These are phyloP conservation scores for Colletotrichum lindemuthianum DNA, from an alignment of 2,329 filamentous ascomycete genomes.

Conservation along the genomic window DNA sequence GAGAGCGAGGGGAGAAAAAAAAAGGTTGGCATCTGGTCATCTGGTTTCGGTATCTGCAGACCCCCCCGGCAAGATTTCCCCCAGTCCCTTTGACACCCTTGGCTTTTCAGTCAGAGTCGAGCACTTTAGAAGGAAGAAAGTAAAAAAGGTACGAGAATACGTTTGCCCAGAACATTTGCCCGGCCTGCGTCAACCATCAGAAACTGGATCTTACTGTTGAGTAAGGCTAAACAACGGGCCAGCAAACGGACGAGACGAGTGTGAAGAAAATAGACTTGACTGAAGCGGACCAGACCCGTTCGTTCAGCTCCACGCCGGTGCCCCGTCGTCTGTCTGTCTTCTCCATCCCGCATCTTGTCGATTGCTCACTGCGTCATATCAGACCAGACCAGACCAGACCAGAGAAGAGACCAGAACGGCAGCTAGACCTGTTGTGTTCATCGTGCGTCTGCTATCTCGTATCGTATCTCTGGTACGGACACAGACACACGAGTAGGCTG, in stretches of 20 bases:
- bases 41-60: constrained; percentile 26
- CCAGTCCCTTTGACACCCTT: neutral
- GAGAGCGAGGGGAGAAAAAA: neutral
- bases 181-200: neutral
- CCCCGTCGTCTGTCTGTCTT: too few species aligned
- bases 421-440: constrained; percentile 5
- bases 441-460: constrained; percentile 1
- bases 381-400: constrained; percentile 4
- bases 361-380: neutral
- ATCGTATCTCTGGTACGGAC: neutral
- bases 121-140: neutral
- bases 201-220: constrained; percentile 3
- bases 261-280: neutral
- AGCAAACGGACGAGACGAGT: constrained; percentile 17
- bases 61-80: neutral
- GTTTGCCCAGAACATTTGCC: neutral
- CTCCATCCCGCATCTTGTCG: too few species aligned
- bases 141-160: constrained; percentile 17
- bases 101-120: constrained; percentile 9
- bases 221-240: constrained; percentile 18
- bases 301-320: too few species aligned
- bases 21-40: constrained; percentile 28
- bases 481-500: too few species aligned
- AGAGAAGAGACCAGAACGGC: neutral
- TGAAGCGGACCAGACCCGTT: constrained; percentile 3